Base-by-base conservation (phyloP, 1,139 yeast species). In the Scheffersomyces segobiensis region DNA sequence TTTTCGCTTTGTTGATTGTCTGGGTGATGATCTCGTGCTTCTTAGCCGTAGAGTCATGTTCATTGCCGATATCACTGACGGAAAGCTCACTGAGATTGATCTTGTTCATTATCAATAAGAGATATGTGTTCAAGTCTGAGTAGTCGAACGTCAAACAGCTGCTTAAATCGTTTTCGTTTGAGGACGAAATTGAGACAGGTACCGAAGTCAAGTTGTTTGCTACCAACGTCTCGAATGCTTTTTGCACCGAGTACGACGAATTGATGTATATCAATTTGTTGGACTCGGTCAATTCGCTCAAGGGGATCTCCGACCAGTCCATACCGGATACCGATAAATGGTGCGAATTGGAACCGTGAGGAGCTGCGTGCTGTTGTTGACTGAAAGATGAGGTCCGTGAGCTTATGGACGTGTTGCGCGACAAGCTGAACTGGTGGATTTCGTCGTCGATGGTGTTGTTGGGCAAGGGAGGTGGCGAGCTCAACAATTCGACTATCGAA, bases 101-200 rank as follows among this genome's bases (percentile, higher is more conserved):
- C 67, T 87, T 88, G 65, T 92, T 90, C 80, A 91, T 80, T 24
- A 91, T 90, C 62, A 91, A 76, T 62, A 91, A 77, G 63, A 91
- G 77, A 71, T 92, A 93, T 12, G 98, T 88, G 69, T 91, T 93
- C 71, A 95, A 82, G 74, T 95, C 98, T 42, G 96, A 85, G 74
- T 92, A 95, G 73, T 95, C 98, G 73, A 95, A 95, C 0, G 97
- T 89, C 59, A 87, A 77, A 67, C 96, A 89, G 64, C 88, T 84
- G 52, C 69, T 63, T 64, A 87, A 77, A 65, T 85, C 89, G 54
- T 81, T 76, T 3, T 80, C 57, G 57, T 67, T 68, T 52, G 70
- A 67, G 6, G 65, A 78, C 62, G 68, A 80, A 77, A 70, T 81
- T 81, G 69, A 71, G 3, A 95, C 96, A 0, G 98, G 98, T 57